Conservation (phyloP, 2,329 filamentous ascomycete genomes). For the Lojkania enalia region DNA sequence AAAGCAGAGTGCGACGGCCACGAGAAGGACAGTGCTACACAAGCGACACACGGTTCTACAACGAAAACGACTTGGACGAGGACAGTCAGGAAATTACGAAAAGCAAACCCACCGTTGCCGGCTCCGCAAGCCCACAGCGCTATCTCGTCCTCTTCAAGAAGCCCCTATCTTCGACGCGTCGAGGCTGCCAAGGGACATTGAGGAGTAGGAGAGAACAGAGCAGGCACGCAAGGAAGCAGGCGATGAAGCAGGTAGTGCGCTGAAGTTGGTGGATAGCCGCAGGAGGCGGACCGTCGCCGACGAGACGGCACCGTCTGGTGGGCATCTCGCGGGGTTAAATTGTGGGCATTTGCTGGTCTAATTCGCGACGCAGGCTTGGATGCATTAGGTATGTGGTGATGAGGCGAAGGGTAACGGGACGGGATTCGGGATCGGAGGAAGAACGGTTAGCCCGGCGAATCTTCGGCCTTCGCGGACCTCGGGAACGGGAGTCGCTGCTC, state of each 20-base stretch:
- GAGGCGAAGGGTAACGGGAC: slow-evolving; percentile 13
- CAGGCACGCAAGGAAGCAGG: neutral
- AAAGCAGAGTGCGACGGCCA: slow-evolving; percentile 17
- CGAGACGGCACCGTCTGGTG: slow-evolving; percentile 1
- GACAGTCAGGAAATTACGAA: slow-evolving; percentile 3
- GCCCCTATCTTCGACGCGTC: neutral
- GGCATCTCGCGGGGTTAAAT: slow-evolving; percentile 18
- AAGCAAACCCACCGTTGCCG: slow-evolving; percentile 1
- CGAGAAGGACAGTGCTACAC: slow-evolving; percentile 25
- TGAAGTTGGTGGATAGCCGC: too few species aligned
- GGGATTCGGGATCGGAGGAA: slow-evolving; percentile 11
- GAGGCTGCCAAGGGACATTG: neutral
- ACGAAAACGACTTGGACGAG: slow-evolving; percentile 14
- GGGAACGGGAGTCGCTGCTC: too few species aligned
- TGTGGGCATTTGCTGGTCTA: slow-evolving; percentile 16
- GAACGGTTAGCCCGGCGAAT: slow-evolving; percentile 19
- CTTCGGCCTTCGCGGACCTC: slow-evolving; percentile 19
- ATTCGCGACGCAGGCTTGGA: slow-evolving; percentile 17
- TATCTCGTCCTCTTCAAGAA: too few species aligned
- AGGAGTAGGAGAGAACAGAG: slow-evolving; percentile 1
- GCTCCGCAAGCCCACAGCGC: neutral
- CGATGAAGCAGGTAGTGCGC: neutral
- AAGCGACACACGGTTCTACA: slow-evolving; percentile 21
- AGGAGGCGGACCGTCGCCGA: slow-evolving; percentile 3
- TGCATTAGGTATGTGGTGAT: slow-evolving; percentile 28